These are phyloP conservation scores for Pythium periplocum DNA, from an alignment of 352 stramenopile species.

Conservation along the genomic window DNA sequence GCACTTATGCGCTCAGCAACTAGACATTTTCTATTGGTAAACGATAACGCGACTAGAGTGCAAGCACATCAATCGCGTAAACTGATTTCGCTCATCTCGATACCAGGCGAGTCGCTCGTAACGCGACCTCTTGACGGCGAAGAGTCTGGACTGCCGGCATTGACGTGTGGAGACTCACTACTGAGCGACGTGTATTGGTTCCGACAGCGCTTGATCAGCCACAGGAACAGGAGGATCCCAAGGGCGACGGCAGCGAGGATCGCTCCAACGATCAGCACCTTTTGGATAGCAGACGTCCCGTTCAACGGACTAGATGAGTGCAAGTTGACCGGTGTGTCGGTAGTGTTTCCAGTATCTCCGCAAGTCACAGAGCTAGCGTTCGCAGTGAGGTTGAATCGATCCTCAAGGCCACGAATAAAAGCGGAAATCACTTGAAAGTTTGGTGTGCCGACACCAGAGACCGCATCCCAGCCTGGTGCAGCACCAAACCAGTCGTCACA, in stretches of 20 bases:
- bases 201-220: conserved; percentile 5
- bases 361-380: conserved; percentile 1
- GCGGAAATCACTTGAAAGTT: conserved; percentile 70
- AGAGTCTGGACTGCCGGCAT: no score
- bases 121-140: no score
- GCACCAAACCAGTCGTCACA: conserved; percentile 83
- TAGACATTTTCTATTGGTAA: no score
- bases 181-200: conserved; percentile 17
- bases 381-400: conserved; percentile 40
- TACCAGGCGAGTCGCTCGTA: not conserved
- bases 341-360: no score
- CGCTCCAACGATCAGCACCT: conserved; percentile 4
- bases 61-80: conserved; percentile 8
- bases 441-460: conserved; percentile 77
- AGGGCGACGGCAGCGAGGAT: conserved; percentile 5
- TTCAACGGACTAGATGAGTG: no score
- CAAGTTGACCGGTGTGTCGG: no score
- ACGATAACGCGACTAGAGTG: not conserved
- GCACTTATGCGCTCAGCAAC: conserved; percentile 15
- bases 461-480: conserved; percentile 83
- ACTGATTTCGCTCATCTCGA: conserved; percentile 24
- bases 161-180: not conserved
- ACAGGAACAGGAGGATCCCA: conserved; percentile 2
- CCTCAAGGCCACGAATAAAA: conserved; percentile 45
- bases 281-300: no score